Evolutionary conservation across 768 basidiomycete species (phyloP), one percentile per base, ranked within the genome.

Genomic region (Rhizopogon vinicolor): DNA sequence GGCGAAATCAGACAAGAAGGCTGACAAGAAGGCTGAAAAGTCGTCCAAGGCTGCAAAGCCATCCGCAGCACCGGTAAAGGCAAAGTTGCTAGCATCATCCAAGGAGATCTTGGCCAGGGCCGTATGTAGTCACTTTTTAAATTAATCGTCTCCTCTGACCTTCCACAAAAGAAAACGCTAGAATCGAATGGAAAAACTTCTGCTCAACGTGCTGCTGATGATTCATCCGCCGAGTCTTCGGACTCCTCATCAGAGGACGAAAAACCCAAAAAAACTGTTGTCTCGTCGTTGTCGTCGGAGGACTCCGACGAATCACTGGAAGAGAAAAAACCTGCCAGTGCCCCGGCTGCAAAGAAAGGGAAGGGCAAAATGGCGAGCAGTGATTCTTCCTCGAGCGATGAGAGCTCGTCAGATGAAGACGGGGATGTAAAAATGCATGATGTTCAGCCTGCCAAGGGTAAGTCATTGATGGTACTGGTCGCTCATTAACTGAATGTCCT

Each of bases 31-130:
- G 58, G 58, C 62, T 46, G 60, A 43, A 41, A 61, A 57, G 52
- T 63, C 72, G 52, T 63, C 72, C 58, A 75, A 74, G 59, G 62
- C 64, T n/a, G n/a, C 45, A 45, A 73, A 75, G 60, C 73, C 73
- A 62, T 55, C 62, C n/a, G 59, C 60, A 7, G 61, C 63, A 41
- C 29, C 54, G 22, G 45, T 58, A 53, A 61, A 62, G 40, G 41
- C 57, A 63, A 69, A 60, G 49, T 57, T 62, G 8, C 70, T 70
- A n/a, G 59, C 62, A 14, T 74, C 75, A 4, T 69, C 76, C 13
- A 78, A 73, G 58, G 74, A 75, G 49, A 76, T 76, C 22, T 63
- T 77, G 0, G 74, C 72, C 13, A 80, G 76, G 61, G 75, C 72
- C 40, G 71, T 70, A 55, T 57, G 25, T 56, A 16, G 44, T n/a